Percentiles rank a stretch among this genome's conserved stretches.
phyloP scores from a whole-genome alignment of 2,329 filamentous ascomycete species.

The Harringtonia aguacate region DNA sequence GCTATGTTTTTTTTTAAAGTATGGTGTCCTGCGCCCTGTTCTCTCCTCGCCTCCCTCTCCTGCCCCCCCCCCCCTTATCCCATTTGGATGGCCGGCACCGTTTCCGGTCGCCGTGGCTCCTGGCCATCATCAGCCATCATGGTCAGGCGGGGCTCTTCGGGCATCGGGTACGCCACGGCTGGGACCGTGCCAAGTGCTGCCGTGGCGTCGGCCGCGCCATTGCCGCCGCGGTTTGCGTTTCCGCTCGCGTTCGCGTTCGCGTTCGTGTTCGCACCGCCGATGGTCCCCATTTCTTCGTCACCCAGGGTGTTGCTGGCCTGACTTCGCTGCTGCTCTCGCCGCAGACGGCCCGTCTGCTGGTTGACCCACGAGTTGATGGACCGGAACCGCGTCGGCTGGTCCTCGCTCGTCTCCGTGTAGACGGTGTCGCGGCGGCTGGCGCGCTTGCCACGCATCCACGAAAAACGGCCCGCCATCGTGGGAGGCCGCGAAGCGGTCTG shows the following conservation, averaged over 20 bases:
- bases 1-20: not conserved
- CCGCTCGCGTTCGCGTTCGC: too few relatives aligned
- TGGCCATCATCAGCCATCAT: conserved; percentile 42
- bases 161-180: conserved; percentile 21
- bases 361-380: conserved; percentile 53
- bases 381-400: conserved; percentile 44
- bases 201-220: not conserved
- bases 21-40: too few relatives aligned
- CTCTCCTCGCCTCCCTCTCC: not conserved
- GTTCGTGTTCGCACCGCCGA: too few relatives aligned
- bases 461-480: conserved; percentile 9
- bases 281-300: too few relatives aligned
- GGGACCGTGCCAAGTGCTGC: conserved; percentile 5
- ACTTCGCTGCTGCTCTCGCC: conserved; percentile 31
- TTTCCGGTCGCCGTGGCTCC: conserved; percentile 31
- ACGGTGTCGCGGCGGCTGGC: conserved; percentile 33
- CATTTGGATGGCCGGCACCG: conserved; percentile 7
- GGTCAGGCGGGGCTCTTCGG: conserved; percentile 33
- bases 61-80: not conserved
- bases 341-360: conserved; percentile 47
- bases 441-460: conserved; percentile 8
- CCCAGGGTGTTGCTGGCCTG: not conserved
- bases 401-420: conserved; percentile 42
- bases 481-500: too few relatives aligned
- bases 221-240: not conserved